Evolutionary conservation across 202 grass and related monocot species (phyloP).

Genomic region (Digitaria exilis): DNA sequence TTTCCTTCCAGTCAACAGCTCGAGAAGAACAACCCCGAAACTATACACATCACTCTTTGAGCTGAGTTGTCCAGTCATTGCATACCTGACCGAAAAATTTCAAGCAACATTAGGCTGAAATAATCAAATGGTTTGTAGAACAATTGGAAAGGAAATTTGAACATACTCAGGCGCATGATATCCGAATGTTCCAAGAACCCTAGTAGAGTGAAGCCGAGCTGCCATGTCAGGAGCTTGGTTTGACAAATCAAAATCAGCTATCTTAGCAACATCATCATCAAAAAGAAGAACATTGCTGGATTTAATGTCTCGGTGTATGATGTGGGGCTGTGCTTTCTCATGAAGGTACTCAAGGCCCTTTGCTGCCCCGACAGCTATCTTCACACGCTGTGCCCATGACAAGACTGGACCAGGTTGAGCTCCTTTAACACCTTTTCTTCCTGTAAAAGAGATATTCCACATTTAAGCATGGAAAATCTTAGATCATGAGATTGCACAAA

Average conservation of each 20-base stretch:
- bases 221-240: constrained; percentile 99
- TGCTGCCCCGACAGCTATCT: constrained; percentile 94
- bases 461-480: constrained; percentile 1
- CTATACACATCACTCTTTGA: constrained; percentile 93
- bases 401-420: constrained; percentile 94
- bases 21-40: constrained; percentile 80
- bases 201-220: constrained; percentile 97
- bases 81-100: constrained; percentile 57
- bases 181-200: constrained; percentile 97
- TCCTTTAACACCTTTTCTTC: constrained; percentile 96
- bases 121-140: not conserved
- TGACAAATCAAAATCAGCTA: constrained; percentile 97
- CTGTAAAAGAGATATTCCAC: constrained; percentile 44
- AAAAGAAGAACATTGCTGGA: constrained; percentile 99
- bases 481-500: not conserved
- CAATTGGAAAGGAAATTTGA: constrained; percentile 33
- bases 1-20: constrained; percentile 80
- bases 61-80: constrained; percentile 91
- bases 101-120: constrained; percentile 14
- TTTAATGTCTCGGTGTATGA: constrained; percentile 98
- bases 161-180: constrained; percentile 99
- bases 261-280: constrained; percentile 93
- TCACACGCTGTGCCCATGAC: constrained; percentile 93
- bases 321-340: constrained; percentile 97
- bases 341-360: constrained; percentile 97